Base-by-base conservation (phyloP, 2,329 filamentous ascomycete species). In the Rasamsonia emersonii region DNA sequence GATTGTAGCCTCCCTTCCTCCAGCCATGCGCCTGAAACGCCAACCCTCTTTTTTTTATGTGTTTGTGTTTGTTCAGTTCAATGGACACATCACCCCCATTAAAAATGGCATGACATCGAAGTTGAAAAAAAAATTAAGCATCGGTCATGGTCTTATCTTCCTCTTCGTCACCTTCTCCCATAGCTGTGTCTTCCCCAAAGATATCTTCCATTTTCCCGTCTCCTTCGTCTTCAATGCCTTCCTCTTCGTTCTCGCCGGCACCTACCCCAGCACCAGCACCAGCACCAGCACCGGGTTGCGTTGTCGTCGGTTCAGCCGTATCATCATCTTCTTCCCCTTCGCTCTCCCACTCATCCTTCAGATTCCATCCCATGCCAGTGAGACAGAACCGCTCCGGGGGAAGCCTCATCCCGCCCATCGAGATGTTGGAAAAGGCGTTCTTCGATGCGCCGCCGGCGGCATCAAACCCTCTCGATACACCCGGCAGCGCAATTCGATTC, bases 301-400 rank as follows among this genome's bases (percentile, higher is more conserved):
- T 24, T 10, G 33, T 20, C 24, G 39, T 18, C 6, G 24, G 25
- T 17, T 23, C 31, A 4, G 11, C 9, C 16, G 36, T 33, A 3
- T 39, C 36, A 16, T 36, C 31, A 15, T 64, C 63, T 41, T 66
- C 64, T 33, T 70, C 68, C 0, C 59, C 65, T 31, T 73, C 70
- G 45, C 65, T 69, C 32, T 73, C 69, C 71, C 70, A 75, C 45
- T 73, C 70, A 37, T 74, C 70, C 49, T 65, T 67, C 54, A 76
- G 51, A 21, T 65, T 62, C 72, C 71, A 76, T 19, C 65, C 69
- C 6, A 62, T 60, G 0, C 73, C 73, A 3, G 70, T 75, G 30
- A 75, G 56, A 51, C 71, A 74, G 45, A 77, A 79, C 51, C 73
- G 59, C 63, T 79, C 76, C 9, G 71, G 70, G 39, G 76, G 76